These are phyloP conservation scores for Lactarius hengduanensis DNA, from an alignment of 768 basidiomycete species.

Conservation along the genomic window DNA sequence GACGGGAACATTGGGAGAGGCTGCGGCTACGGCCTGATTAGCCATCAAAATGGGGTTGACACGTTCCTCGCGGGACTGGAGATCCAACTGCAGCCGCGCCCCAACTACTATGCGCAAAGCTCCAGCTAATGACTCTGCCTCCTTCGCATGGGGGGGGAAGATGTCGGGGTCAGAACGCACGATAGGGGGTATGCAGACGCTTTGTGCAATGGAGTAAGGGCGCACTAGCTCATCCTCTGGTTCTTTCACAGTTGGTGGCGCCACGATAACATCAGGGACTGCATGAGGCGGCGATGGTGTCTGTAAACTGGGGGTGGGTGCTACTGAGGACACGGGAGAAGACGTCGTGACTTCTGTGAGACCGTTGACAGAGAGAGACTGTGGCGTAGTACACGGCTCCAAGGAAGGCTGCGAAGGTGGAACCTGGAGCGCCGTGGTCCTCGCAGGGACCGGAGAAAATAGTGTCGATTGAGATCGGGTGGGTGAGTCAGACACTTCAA, in stretches of 20 bases:
- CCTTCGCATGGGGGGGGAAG: constrained; percentile 20
- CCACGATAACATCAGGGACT: constrained; percentile 31
- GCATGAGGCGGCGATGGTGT: constrained; percentile 32
- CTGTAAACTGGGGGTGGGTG: constrained; percentile 25
- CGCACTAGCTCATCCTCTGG: constrained; percentile 26
- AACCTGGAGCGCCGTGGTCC: not conserved
- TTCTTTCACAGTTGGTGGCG: constrained; percentile 18
- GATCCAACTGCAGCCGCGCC: constrained; percentile 58
- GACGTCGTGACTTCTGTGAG: constrained; percentile 14
- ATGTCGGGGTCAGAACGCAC: constrained; percentile 6
- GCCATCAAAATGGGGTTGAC: constrained; percentile 61
- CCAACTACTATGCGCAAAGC: constrained; percentile 63
- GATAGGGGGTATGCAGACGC: constrained; percentile 11
- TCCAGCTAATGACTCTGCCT: constrained; percentile 44
- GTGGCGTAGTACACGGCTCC: constrained; percentile 8
- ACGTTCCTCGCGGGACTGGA: constrained; percentile 59
- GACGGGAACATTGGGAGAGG: constrained; percentile 39
- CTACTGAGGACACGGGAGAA: constrained; percentile 20
- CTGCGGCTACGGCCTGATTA: constrained; percentile 49
- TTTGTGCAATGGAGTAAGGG: constrained; percentile 17
- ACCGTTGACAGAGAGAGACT: constrained; percentile 5
- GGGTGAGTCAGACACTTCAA: constrained; percentile 8
- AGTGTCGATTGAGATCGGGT: constrained; percentile 7
- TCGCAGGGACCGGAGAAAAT: constrained; percentile 2
- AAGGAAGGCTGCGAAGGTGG: constrained; percentile 9